These are phyloP conservation scores for Leccinum pallidistipes DNA, from an alignment of 1,284 basidiomycete species.

Conservation along the genomic window DNA sequence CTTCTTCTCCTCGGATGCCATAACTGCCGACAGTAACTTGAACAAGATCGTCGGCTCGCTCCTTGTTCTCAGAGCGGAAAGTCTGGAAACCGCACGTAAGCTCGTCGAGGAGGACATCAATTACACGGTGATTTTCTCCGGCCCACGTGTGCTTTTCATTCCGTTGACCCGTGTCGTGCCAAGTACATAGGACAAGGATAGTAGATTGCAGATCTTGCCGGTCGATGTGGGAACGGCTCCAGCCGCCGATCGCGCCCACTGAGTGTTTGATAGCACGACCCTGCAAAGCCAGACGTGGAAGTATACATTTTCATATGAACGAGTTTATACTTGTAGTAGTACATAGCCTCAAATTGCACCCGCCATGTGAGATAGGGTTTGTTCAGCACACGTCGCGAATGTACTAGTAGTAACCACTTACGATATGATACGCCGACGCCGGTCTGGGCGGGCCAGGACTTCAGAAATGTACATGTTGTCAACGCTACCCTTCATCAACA, in stretches of 20 bases:
- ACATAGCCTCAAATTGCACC: not conserved
- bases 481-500: conserved; percentile 2
- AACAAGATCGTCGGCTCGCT: conserved; percentile 52
- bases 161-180: not conserved
- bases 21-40: conserved; percentile 34
- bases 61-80: conserved; percentile 49
- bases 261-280: not conserved
- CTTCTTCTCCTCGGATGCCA: conserved; percentile 42
- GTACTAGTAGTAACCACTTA: not conserved
- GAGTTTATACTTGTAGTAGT: not conserved
- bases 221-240: conserved; percentile 18
- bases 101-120: conserved; percentile 52
- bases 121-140: conserved; percentile 37
- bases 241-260: conserved; percentile 1
- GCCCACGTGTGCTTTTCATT: not conserved
- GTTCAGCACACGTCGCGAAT: not conserved
- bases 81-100: conserved; percentile 44
- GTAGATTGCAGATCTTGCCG: conserved; percentile 44
- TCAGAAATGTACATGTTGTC: not conserved
- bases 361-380: not conserved
- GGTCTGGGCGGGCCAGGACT: not conserved
- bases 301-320: not conserved
- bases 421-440: not conserved
- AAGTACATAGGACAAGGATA: conserved; percentile 44
- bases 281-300: not conserved